A percentile compares a stretch with the other conserved stretches of the same genome.
These are phyloP conservation scores for Cnidoscolus chayamansa DNA, from an alignment of 441 rosid species.

Conservation along the genomic window DNA sequence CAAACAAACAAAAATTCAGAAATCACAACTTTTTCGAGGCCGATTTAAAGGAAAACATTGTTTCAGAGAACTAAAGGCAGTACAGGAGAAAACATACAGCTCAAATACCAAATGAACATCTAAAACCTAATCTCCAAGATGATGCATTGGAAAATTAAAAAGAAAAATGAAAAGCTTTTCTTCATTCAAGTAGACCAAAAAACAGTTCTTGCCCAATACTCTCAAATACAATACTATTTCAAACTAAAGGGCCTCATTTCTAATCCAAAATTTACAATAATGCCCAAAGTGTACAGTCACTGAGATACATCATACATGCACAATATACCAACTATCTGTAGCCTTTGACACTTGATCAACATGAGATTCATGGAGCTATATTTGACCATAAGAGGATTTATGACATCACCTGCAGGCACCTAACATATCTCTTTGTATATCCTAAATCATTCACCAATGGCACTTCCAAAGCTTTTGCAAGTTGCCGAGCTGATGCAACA, in stretches of 20 bases:
- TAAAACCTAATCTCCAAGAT: neutral
- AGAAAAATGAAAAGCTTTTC: too few relatives aligned
- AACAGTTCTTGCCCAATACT: neutral
- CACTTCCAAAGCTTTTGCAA: slow-evolving; percentile 95
- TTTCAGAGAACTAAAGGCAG: neutral
- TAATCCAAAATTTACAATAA: neutral
- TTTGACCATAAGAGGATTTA: slow-evolving; percentile 10
- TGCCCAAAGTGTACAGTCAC: neutral
- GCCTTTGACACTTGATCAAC: neutral
- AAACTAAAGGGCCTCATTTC: slow-evolving; percentile 1
- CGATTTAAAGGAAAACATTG: neutral
- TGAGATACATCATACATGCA: neutral
- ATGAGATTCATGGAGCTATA: neutral
- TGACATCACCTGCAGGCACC: slow-evolving; percentile 86
- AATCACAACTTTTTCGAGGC: neutral
- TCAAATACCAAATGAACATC: neutral
- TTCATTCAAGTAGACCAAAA: too few relatives aligned
- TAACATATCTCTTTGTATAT: slow-evolving; percentile 92
- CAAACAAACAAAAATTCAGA: neutral
- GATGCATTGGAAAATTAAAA: neutral
- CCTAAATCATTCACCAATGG: slow-evolving; percentile 98
- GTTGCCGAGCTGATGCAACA: slow-evolving; percentile 94
- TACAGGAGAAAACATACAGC: neutral
- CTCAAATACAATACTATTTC: neutral
- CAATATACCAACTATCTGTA: neutral